phyloP scores from a whole-genome alignment of 163 green algal species.

The Scenedesmus sp. region DNA sequence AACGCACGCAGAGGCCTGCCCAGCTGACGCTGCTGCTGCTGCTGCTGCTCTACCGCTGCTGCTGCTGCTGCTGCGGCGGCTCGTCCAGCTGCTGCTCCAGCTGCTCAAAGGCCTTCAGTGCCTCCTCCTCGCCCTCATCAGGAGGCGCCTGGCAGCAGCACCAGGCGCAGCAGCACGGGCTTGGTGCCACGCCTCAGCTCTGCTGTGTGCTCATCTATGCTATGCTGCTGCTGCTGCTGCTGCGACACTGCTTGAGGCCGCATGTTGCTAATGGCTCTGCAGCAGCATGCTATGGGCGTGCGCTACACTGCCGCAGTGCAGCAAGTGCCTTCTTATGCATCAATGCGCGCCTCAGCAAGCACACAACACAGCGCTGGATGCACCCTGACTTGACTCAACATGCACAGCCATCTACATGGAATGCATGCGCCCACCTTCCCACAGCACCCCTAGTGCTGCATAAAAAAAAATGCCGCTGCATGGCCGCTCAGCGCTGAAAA shows the following conservation, averaged over 20 bases:
- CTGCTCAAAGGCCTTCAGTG: constrained; percentile 79
- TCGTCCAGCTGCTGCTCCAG: constrained; percentile 74
- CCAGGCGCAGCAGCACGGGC: background rate
- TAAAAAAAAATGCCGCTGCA: background rate
- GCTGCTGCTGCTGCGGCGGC: background rate
- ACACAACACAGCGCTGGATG: no score
- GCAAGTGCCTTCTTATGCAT: no score
- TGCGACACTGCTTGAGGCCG: background rate
- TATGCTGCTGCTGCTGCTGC: background rate
- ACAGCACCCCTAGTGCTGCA: background rate
- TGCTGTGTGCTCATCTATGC: background rate
- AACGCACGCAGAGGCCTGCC: background rate
- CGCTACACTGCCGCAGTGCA: no score
- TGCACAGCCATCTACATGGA: background rate
- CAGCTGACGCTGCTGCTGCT: background rate
- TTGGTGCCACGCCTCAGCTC: background rate
- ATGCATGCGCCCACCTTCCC: background rate
- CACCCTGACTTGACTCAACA: no score
- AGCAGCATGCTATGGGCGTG: background rate
- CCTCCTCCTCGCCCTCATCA: constrained; percentile 84
- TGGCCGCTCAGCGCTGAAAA: background rate
- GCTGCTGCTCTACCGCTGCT: background rate
- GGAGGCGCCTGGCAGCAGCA: constrained; percentile 64
- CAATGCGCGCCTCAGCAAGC: no score
- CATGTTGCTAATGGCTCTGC: background rate